phyloP scores from a whole-genome alignment of 129 eudicot species.

The Chrysanthemum lavandulifolium region DNA sequence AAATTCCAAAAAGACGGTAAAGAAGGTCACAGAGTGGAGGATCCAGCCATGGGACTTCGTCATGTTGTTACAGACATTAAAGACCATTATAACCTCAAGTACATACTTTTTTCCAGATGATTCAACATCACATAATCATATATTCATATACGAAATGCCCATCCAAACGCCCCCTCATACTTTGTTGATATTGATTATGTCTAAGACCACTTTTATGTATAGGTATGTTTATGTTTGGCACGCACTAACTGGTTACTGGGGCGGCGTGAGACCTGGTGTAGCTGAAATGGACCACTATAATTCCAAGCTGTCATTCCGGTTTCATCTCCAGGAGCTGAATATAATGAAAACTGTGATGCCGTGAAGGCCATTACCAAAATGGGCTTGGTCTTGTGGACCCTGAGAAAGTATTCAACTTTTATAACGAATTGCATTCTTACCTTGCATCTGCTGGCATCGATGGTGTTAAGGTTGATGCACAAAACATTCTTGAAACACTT shows the following conservation, averaged over 20 bases:
- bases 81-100: slow-evolving; percentile 65
- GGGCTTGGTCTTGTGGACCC: slow-evolving; percentile 89
- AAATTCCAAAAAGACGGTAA: slow-evolving; percentile 83
- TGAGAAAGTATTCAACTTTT: slow-evolving; percentile 70
- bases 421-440: slow-evolving; percentile 78
- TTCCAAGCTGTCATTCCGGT: slow-evolving; percentile 58
- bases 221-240: slow-evolving; percentile 97
- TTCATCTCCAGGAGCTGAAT: slow-evolving; percentile 68
- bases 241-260: slow-evolving; percentile 90
- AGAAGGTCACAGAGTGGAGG: slow-evolving; percentile 75
- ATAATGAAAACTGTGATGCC: slow-evolving; percentile 54
- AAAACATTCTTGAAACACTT: slow-evolving; percentile 85
- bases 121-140: no score
- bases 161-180: no score
- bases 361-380: slow-evolving; percentile 54
- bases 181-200: no score
- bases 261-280: slow-evolving; percentile 78
- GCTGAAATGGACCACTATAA: slow-evolving; percentile 72
- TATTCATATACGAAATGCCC: no score
- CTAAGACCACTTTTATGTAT: not conserved
- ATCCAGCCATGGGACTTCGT: slow-evolving; percentile 65
- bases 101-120: not conserved
- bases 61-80: slow-evolving; percentile 69
- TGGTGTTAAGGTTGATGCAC: slow-evolving; percentile 93
- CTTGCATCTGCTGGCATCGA: slow-evolving; percentile 82